phyloP scores from a whole-genome alignment of 306 rosid species.

The Phaseolus lunatus region DNA sequence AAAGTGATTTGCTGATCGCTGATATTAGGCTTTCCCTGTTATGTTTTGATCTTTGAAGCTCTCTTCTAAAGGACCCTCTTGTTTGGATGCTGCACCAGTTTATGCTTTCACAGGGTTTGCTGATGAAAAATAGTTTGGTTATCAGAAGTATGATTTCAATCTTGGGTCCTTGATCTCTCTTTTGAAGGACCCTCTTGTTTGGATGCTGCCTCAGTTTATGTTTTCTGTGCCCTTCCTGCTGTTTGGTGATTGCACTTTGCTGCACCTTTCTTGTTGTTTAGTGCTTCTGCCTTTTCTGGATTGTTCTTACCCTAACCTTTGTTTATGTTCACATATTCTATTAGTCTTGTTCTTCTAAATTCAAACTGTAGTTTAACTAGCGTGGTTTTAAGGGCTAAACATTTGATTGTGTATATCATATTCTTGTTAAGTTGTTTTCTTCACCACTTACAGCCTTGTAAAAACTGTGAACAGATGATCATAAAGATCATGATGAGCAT shows the following conservation, averaged over 20 bases:
- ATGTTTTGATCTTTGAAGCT: no score
- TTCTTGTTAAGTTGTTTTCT: conserved; percentile 31
- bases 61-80: no score
- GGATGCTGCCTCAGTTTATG: background rate
- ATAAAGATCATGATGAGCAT: conserved; percentile 59
- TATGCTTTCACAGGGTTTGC: no score
- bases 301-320: background rate
- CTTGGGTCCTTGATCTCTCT: conserved; percentile 3
- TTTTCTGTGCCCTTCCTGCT: background rate
- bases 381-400: conserved; percentile 2
- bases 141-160: no score
- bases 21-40: no score
- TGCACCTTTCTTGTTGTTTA: background rate
- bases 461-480: conserved; percentile 58
- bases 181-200: background rate
- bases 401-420: conserved; percentile 14
- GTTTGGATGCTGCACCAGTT: no score
- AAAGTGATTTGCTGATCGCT: no score
- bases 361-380: conserved; percentile 15
- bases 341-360: conserved; percentile 27
- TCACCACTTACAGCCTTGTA: conserved; percentile 37
- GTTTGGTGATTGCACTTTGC: background rate
- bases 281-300: background rate
- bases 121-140: no score
- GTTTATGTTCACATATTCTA: background rate